phyloP scores from a whole-genome alignment of 768 basidiomycete species.

The Podaxis sp. region DNA sequence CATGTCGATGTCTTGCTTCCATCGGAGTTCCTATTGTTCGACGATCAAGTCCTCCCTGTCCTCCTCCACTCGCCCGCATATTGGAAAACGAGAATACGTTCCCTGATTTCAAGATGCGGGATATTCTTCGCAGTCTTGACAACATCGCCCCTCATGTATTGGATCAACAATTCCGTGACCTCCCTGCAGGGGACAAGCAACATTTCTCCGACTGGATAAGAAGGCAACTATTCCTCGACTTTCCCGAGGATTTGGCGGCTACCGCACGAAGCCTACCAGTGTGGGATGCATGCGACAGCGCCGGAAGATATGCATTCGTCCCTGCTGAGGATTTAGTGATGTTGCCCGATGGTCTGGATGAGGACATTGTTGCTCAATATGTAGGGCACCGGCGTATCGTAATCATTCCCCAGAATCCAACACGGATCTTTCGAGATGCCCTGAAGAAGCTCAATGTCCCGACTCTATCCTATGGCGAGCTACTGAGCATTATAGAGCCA shows the following conservation, averaged over 20 bases:
- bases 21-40: constrained; percentile 4
- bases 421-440: background rate
- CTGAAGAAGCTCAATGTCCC: constrained; percentile 1
- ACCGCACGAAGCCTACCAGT: constrained; percentile 27
- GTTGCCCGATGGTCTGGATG: constrained; percentile 8
- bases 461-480: background rate
- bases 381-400: background rate
- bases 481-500: background rate
- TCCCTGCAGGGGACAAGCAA: background rate
- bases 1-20: constrained; percentile 9
- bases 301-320: background rate
- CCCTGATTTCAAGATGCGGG: background rate
- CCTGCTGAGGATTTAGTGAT: constrained; percentile 7
- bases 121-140: background rate
- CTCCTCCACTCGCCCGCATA: background rate
- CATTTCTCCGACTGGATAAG: constrained; percentile 4
- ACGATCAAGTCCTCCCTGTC: background rate
- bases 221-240: background rate
- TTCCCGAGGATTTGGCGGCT: background rate
- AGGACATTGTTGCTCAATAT: constrained; percentile 2
- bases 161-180: background rate
- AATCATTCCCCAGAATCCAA: background rate
- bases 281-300: constrained; percentile 20
- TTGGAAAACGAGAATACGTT: background rate
- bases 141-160: background rate